Base-by-base conservation (phyloP, 2,329 filamentous ascomycete genomes). In the Microdochium paspali region DNA sequence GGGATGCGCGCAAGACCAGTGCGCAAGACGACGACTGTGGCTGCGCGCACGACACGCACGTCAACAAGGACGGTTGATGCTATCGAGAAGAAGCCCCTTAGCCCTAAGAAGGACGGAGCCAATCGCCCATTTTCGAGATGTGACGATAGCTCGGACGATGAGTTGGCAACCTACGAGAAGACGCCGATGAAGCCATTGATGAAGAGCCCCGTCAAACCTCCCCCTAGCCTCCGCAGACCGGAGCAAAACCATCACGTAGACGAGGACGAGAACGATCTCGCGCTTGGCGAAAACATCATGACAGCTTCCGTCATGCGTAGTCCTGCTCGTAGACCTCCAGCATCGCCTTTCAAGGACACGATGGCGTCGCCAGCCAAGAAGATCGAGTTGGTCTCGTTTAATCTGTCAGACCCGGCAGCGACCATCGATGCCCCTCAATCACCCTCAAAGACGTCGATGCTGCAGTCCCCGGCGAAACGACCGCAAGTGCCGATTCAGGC, bases 31-130 rank as follows among this genome's bases (percentile, higher is more conserved):
- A 66, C 65, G 21, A 40, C 35, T 6, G 53, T 55, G n/a, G 53
- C 58, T 42, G 59, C 58, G 46, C 62, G 64, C 54, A 58, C 61
- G 24, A 66, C 67, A 23, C 64, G 63, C 47, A 59, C 61, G 47
- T 56, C 65, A 50, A 64, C 58, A 52, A 65, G 53, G 47, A 46
- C 56, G 2, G 51, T 56, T n/a, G 43, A 59, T 12, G 51, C 56
- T 5, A 56, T 61, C 42, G 61, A 64, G 47, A 61, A 67, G 35
- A 72, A 71, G 48, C 79, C 80, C 28, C 66, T 84, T 46, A 82
- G 79, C 64, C 79, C 79, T 65, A 82, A 77, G 69, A 84, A 84
- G 70, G 72, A 78, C 54, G 78, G 77, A 35, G 77, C 82, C 65
- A 67, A 82, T 54, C 67, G 50, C 18, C 49, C 71, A 45, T 54